A percentile compares a stretch with the other conserved stretches of the same genome.
phyloP scores from a whole-genome alignment of 2,329 filamentous ascomycete genomes.

The Parastagonospora nodorum region DNA sequence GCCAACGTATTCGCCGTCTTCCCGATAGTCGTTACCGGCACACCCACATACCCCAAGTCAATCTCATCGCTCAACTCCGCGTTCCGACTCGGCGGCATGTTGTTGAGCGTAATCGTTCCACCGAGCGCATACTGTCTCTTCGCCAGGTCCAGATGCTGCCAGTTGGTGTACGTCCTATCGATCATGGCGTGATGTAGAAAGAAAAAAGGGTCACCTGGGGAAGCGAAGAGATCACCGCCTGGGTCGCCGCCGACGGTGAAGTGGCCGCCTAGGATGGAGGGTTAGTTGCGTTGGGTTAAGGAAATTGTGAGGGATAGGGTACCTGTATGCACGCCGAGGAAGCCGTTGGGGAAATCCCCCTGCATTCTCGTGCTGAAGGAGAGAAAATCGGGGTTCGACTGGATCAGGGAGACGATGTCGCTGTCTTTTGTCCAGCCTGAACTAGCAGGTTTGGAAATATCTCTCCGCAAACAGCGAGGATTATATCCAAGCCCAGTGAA shows the following conservation, averaged over 20 bases:
- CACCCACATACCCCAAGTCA: slow-evolving; percentile 45
- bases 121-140: slow-evolving; percentile 47
- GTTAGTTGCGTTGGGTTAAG: too few species aligned
- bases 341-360: slow-evolving; percentile 42
- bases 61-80: slow-evolving; percentile 53
- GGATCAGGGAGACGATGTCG: slow-evolving; percentile 18
- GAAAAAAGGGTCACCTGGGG: slow-evolving; percentile 54
- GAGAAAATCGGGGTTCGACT: slow-evolving; percentile 9
- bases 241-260: slow-evolving; percentile 54
- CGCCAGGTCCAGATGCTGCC: slow-evolving; percentile 53
- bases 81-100: slow-evolving; percentile 50
- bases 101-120: slow-evolving; percentile 53
- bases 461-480: slow-evolving; percentile 47
- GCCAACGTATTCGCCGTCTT: slow-evolving; percentile 51
- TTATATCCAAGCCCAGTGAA: slow-evolving; percentile 40
- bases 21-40: slow-evolving; percentile 33
- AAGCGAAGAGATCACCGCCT: slow-evolving; percentile 53
- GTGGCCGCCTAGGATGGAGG: slow-evolving; percentile 41
- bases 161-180: slow-evolving; percentile 57
- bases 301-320: too few species aligned
- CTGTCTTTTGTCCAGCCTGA: slow-evolving; percentile 15
- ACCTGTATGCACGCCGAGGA: slow-evolving; percentile 51
- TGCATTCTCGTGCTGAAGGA: slow-evolving; percentile 48
- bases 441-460: slow-evolving; percentile 25
- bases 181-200: slow-evolving; percentile 55